Evolutionary conservation across 345 rosid species (phyloP), one percentile per base, ranked within the genome.

Genomic region (Linum trigynum): DNA sequence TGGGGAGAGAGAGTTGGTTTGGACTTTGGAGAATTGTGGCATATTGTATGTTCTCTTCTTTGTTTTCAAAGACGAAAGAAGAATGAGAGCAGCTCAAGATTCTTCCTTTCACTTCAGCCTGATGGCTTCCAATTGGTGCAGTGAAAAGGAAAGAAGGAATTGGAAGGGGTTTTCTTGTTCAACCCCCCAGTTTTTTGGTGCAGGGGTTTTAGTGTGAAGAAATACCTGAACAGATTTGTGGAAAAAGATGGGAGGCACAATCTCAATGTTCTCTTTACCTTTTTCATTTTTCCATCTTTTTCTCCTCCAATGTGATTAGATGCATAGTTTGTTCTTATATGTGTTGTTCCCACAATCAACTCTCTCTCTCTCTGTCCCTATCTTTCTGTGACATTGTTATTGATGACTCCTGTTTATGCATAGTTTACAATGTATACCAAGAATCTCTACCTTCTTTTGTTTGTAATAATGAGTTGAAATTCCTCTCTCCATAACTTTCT

Each of bases 121-220:
- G 59, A 72, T 75, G 69, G 74, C 79, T 71, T 76, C 75, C 71
- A 42, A 66, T 68, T 68, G 69, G 59, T 59, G 69, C 38, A 48
- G 53, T 2, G 14, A 10, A 48, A 7, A 48, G 11, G 14, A 42
- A 53, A 73, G 64, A 63, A 65, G 72, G 75, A 63, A 63, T 58
- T 74, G 38, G 66, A 76, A 74, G 73, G 63, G 73, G 63, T 68
- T 37, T 67, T 58, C 64, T 61, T 61, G 79, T 65, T 76, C 69
- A 15, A 7, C 9, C 68, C 81, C 78, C 75, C 15, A 5, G 67
- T 37, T 71, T 75, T 72, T 70, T 48, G 53, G 9, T 48, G 15
- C 65, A 66, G 50, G 78, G 83, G 84, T 77, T 71, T 68, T 79
- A 45, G 63, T 67, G 57, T 73, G 73, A 71, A 69, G 38, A 63